These are phyloP conservation scores for Pseudoscleropodium purum DNA, from an alignment of 225 moss, liverwort and hornwort species.

Conservation along the genomic window DNA sequence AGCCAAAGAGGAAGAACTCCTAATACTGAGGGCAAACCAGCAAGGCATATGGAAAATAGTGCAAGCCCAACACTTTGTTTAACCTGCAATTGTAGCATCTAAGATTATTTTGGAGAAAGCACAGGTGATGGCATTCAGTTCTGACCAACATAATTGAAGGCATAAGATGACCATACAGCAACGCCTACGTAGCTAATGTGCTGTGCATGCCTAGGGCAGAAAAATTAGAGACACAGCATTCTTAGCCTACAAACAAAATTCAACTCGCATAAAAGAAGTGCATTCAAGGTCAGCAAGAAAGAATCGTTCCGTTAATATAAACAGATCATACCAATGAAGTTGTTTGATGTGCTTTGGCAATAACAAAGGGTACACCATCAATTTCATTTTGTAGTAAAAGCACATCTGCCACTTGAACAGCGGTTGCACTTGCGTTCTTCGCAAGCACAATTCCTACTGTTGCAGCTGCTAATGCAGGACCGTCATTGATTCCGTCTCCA, in stretches of 20 bases:
- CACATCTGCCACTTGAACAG: slow-evolving; percentile 94
- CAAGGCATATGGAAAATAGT: slow-evolving; percentile 71
- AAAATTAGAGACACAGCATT: neutral
- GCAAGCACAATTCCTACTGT: slow-evolving; percentile 96
- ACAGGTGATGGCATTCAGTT: neutral
- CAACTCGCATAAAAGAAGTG: neutral
- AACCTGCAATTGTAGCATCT: slow-evolving; percentile 44
- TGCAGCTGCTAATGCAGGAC: slow-evolving; percentile 94
- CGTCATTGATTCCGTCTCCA: slow-evolving; percentile 97
- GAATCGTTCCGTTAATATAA: neutral
- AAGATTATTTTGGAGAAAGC: neutral
- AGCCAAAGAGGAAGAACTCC: slow-evolving; percentile 97
- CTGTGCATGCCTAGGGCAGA: neutral
- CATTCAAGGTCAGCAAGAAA: neutral
- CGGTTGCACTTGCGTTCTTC: slow-evolving; percentile 94
- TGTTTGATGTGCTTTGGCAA: slow-evolving; percentile 93
- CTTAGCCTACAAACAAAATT: neutral
- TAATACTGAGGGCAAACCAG: slow-evolving; percentile 80
- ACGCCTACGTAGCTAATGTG: neutral
- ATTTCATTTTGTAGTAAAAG: slow-evolving; percentile 87
- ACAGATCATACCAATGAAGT: slow-evolving; percentile 58
- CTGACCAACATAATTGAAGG: neutral
- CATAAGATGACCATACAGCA: neutral
- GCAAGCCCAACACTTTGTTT: slow-evolving; percentile 98
- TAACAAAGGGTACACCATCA: slow-evolving; percentile 86